Evolutionary conservation across 1,139 yeast species (phyloP).

Genomic region (Sugiyamaella sp.): DNA sequence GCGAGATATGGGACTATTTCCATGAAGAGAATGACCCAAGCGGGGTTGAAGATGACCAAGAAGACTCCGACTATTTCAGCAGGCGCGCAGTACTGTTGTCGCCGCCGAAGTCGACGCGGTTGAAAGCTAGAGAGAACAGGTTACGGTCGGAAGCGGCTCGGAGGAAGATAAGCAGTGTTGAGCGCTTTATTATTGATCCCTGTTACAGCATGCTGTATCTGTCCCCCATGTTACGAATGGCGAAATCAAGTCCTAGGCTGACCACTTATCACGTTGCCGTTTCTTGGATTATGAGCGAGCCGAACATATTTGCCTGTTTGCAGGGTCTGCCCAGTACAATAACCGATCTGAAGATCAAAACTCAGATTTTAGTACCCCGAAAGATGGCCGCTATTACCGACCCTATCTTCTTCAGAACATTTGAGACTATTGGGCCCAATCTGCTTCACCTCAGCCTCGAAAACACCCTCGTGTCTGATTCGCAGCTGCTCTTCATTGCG

Average conservation of each 20-base stretch:
- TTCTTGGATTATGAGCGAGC: conserved; percentile 10
- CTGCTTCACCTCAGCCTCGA: conserved; percentile 12
- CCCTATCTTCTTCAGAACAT: background rate
- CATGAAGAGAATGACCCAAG: background rate
- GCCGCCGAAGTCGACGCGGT: background rate
- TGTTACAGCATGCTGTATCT: conserved; percentile 2
- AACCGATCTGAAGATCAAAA: conserved; percentile 8
- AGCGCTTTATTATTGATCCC: conserved; percentile 6
- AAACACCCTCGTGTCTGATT: conserved; percentile 6
- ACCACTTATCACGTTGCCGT: conserved; percentile 10
- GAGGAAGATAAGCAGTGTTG: conserved; percentile 1
- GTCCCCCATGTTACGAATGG: background rate
- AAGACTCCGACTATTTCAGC: background rate
- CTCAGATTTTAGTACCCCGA: conserved; percentile 10
- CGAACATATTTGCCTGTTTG: background rate
- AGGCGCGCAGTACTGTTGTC: background rate
- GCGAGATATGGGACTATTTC: background rate
- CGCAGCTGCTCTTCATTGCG: conserved; percentile 15
- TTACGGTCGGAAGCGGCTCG: background rate
- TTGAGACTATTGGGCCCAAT: conserved; percentile 6
- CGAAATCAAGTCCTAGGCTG: conserved; percentile 13
- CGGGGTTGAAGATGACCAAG: background rate
- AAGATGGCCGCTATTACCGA: background rate
- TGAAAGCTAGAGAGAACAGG: background rate
- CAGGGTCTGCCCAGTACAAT: conserved; percentile 12